Conservation (phyloP, 2,329 filamentous ascomycete genomes). For the Didymosphaeria variabile region DNA sequence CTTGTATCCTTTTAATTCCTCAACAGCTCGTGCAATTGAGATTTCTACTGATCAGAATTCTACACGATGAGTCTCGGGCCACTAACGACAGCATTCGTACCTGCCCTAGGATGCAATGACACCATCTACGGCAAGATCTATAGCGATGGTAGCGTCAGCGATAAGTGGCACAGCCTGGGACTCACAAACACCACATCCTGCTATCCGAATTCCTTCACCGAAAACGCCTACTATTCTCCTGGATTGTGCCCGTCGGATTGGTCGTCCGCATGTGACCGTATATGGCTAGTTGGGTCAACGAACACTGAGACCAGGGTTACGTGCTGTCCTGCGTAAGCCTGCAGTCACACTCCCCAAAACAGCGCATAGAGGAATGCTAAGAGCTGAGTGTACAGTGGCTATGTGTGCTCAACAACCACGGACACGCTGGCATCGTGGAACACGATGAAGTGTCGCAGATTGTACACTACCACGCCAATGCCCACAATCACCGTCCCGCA, state of each 20-base stretch:
- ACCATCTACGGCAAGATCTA: conserved; percentile 6
- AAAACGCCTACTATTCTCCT: background rate
- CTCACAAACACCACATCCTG: background rate
- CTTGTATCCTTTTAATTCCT: background rate
- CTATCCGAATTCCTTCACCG: background rate
- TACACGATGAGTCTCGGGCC: conserved; percentile 1
- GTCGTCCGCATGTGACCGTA: background rate
- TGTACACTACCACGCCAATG: background rate
- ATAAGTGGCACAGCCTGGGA: background rate
- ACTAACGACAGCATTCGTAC: background rate
- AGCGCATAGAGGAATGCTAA: background rate
- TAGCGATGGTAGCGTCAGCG: background rate
- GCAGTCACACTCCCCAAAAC: background rate
- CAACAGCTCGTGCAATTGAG: background rate
- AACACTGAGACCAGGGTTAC: conserved; percentile 1
- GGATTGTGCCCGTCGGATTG: conserved; percentile 4
- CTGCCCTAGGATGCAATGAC: conserved; percentile 5
- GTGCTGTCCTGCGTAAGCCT: conserved; percentile 1
- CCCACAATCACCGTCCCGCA: conserved; percentile 5
- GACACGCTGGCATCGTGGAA: background rate
- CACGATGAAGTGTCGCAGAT: background rate
- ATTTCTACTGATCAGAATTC: background rate
- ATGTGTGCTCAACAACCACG: background rate
- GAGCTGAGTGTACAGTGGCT: background rate
- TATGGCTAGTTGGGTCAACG: background rate